Evolutionary conservation across 73 alveolate species (phyloP), one percentile per base, ranked within the genome.

Genomic region (Stentor roeselii): DNA sequence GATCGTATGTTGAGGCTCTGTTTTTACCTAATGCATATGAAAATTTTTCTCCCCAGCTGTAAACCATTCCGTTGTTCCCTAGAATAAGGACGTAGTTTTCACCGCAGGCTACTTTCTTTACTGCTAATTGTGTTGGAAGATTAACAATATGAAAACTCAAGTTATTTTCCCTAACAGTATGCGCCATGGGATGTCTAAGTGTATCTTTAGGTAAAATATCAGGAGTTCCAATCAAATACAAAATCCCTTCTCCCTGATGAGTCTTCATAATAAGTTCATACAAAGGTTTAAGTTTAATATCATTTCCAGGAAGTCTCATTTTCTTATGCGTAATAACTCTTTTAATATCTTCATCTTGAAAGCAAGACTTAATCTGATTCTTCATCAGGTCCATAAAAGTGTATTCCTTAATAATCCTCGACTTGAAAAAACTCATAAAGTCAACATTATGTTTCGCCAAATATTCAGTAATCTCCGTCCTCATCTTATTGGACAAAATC

Each of bases 291-390:
- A 67, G 37, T 1, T n/a, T 21, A 27, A 67, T 32, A 21, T 34
- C 37, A 27, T 21, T 21, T 2, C 80, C 80, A 67, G 80, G 80
- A 2, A 67, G 41, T 21, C 80, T n/a, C 80, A 67, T 67, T 21
- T 67, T 67, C 2, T 67, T 67, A 34, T 15, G 27, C 37, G 21
- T 67, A 2, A 67, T 67, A 34, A 21, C 21, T 1, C 27, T 67
- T 0, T 1, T n/a, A 21, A 67, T 21, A 27, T 67, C 21, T 11
- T 67, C 37, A 27, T n/a, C 41, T 27, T n/a, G 37, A 2, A 67
- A 21, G 0, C 0, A n/a, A 30, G 80, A 21, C 37, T 67, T n/a
- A 32, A 67, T 67, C 41, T 67, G 50, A 34, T n/a, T 67, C 34
- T 67, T 67, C 80, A 67, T 21, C 27, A 67, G 11, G 37, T 67